phyloP scores from a whole-genome alignment of 495 filamentous ascomycete genomes.

The Staphylotrichum longicolle region DNA sequence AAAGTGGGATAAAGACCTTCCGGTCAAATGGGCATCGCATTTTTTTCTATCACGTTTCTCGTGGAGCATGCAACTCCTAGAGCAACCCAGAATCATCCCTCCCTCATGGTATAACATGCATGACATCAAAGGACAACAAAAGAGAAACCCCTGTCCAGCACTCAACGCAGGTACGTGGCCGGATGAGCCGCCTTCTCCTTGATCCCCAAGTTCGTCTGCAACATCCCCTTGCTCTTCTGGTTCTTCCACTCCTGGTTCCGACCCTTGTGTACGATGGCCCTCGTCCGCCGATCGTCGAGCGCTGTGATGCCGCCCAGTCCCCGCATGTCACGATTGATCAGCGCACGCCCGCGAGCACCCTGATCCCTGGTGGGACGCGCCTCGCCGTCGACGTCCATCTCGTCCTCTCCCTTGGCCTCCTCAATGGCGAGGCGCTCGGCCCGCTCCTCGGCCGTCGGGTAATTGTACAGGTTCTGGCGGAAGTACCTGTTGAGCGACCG shows the following conservation, averaged over 20 bases:
- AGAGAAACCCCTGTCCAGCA: background rate
- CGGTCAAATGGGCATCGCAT: no score
- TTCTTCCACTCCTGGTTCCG: constrained; percentile 29
- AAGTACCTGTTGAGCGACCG: constrained; percentile 81
- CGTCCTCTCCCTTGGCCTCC: constrained; percentile 33
- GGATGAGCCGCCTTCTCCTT: constrained; percentile 34
- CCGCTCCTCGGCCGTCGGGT: constrained; percentile 69
- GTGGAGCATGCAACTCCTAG: no score
- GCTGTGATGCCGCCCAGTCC: constrained; percentile 30
- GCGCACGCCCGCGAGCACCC: constrained; percentile 22
- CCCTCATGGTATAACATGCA: no score
- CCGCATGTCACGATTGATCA: constrained; percentile 29
- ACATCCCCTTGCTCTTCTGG: constrained; percentile 21
- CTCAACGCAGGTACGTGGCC: constrained; percentile 32
- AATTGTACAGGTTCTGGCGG: constrained; percentile 85
- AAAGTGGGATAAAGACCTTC: background rate
- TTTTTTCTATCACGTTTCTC: no score
- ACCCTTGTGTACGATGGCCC: constrained; percentile 29
- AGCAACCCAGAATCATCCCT: no score
- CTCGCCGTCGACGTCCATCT: constrained; percentile 32
- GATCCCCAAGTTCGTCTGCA: constrained; percentile 28
- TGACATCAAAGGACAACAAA: no score
- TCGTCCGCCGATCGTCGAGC: constrained; percentile 17
- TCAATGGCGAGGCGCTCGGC: constrained; percentile 56
- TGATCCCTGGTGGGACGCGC: constrained; percentile 5